Evolutionary conservation across 108 stramenopile species (phyloP).

Genomic region (Mediolabrus comicus): DNA sequence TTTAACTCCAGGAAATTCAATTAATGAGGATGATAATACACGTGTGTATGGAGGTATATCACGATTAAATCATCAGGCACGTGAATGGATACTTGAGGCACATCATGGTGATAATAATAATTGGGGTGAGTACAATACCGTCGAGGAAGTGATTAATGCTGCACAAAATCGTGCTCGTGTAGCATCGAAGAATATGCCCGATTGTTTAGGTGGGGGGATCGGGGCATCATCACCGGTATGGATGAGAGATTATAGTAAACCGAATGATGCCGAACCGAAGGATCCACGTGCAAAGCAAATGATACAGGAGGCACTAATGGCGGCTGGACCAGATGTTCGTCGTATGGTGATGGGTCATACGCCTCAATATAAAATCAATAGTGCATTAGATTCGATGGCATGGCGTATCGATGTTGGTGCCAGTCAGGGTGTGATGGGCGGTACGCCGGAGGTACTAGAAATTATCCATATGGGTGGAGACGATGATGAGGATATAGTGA

Average conservation of each 20-base stretch:
- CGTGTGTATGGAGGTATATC: conserved; percentile 51
- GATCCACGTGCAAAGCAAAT: conserved; percentile 40
- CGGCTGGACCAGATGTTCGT: conserved; percentile 35
- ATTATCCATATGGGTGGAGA: conserved; percentile 55
- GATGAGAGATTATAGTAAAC: conserved; percentile 75
- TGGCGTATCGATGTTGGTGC: conserved; percentile 82
- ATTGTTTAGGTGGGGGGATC: conserved; percentile 60
- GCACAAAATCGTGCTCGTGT: conserved; percentile 47
- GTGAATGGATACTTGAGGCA: conserved; percentile 52
- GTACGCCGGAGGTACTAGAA: conserved; percentile 79
- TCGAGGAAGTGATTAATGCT: conserved; percentile 45
- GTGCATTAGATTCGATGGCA: conserved; percentile 59
- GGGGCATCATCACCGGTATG: conserved; percentile 64
- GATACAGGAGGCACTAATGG: conserved; percentile 34
- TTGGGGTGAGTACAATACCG: conserved; percentile 47
- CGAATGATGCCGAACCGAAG: conserved; percentile 50
- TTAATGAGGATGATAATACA: neutral
- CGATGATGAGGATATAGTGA: conserved; percentile 43
- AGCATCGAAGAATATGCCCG: conserved; percentile 56
- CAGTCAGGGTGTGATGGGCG: conserved; percentile 55
- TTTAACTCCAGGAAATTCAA: conserved; percentile 19
- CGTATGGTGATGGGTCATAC: conserved; percentile 88
- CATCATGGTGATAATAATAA: conserved; percentile 50
- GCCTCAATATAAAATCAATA: conserved; percentile 69
- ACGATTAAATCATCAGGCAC: conserved; percentile 57